A percentile compares a stretch with the other conserved stretches of the same genome.
phyloP scores from a whole-genome alignment of 2,329 filamentous ascomycete genomes.

The Neonectria faginata region DNA sequence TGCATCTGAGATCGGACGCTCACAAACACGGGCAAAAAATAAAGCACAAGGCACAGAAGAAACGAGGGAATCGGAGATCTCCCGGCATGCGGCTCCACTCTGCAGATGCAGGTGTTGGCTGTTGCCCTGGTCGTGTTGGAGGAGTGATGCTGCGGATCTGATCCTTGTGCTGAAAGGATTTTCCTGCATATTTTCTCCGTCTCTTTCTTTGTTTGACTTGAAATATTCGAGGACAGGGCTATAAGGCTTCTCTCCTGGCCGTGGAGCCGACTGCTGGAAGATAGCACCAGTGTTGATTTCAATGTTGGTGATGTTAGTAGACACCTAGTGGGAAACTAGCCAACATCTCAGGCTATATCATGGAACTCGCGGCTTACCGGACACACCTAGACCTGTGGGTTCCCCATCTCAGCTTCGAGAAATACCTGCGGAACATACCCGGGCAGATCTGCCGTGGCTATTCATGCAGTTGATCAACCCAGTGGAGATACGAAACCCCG shows the following conservation, averaged over 20 bases:
- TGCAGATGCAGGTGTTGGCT: neutral
- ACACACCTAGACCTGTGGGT: neutral
- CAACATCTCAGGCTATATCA: neutral
- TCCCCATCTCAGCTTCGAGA: neutral
- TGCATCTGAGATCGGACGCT: neutral
- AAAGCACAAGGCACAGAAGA: neutral
- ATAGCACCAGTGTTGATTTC: neutral
- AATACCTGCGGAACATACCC: neutral
- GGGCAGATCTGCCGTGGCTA: neutral
- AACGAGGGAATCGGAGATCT: neutral
- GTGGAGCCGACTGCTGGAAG: neutral
- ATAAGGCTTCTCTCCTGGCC: neutral
- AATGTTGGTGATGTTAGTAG: neutral
- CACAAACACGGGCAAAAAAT: neutral
- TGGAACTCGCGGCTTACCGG: neutral
- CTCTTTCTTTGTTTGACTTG: neutral
- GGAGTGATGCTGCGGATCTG: neutral
- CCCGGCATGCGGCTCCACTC: neutral
- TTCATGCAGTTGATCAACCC: neutral
- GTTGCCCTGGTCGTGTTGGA: neutral
- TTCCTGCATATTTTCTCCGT: neutral
- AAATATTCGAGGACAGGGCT: neutral
- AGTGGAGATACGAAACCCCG: neutral
- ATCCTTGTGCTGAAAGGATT: slow-evolving; percentile 9
- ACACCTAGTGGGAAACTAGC: neutral